Conservation (phyloP, 495 filamentous ascomycete species). For the Halenospora varia region DNA sequence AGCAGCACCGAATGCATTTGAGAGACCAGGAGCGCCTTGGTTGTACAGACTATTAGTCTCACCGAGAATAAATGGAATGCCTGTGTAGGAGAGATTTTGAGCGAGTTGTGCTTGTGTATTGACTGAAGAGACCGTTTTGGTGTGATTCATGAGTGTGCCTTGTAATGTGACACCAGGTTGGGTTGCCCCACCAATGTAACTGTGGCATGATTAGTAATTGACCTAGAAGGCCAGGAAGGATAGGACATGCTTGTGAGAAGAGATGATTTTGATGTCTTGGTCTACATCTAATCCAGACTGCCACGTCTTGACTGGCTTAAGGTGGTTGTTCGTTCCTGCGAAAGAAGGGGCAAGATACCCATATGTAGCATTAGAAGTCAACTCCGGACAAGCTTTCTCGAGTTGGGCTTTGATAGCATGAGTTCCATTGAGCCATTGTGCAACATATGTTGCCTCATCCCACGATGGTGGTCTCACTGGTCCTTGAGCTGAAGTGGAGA, state of each 20-base stretch:
- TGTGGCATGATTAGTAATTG: conserved; percentile 17
- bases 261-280: conserved; percentile 49
- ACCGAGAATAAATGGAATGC: conserved; percentile 56
- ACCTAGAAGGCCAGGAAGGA: neutral
- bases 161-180: conserved; percentile 61
- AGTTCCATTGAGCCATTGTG: conserved; percentile 58
- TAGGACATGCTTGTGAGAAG: conserved; percentile 55
- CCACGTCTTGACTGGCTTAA: conserved; percentile 50
- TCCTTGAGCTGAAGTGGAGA: conserved; percentile 48
- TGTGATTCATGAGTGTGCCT: conserved; percentile 64
- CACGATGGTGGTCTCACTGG: conserved; percentile 48
- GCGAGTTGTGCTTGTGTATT: conserved; percentile 32
- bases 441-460: conserved; percentile 53
- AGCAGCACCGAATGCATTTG: conserved; percentile 67
- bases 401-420: conserved; percentile 44
- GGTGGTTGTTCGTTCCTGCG: conserved; percentile 47
- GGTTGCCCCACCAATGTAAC: conserved; percentile 62
- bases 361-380: conserved; percentile 36
- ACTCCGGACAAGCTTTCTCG: conserved; percentile 46
- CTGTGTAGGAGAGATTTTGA: conserved; percentile 33
- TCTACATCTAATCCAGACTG: conserved; percentile 46
- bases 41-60: conserved; percentile 64
- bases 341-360: conserved; percentile 60
- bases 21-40: conserved; percentile 58
- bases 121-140: conserved; percentile 41